phyloP scores from a whole-genome alignment of 2,329 filamentous ascomycete species.

The Colletotrichum echinochloae region DNA sequence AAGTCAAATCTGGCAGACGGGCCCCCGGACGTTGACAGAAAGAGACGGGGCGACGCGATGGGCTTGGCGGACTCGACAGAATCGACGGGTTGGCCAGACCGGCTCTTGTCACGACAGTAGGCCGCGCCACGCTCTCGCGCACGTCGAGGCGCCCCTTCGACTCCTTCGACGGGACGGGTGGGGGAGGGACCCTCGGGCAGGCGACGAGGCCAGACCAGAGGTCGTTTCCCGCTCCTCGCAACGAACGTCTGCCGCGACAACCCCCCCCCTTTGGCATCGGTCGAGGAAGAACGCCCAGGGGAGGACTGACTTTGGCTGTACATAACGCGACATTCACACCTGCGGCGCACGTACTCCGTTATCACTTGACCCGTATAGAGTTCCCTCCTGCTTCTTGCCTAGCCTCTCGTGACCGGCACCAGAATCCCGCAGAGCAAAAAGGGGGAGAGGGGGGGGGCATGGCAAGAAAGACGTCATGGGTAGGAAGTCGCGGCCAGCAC shows the following conservation, averaged over 20 bases:
- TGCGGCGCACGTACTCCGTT: neutral
- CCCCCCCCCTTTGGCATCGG: neutral
- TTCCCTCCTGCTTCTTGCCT: neutral
- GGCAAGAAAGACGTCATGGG: neutral
- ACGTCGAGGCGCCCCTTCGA: neutral
- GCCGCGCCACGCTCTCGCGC: neutral
- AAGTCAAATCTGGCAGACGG: neutral
- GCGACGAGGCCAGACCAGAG: neutral
- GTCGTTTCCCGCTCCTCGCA: neutral
- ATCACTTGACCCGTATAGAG: neutral
- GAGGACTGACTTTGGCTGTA: neutral
- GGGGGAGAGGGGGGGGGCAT: no score
- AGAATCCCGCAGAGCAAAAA: no score
- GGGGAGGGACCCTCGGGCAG: neutral
- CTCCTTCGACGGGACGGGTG: neutral
- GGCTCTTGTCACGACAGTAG: neutral
- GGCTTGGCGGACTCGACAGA: neutral
- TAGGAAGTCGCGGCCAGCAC: neutral
- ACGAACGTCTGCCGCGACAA: neutral
- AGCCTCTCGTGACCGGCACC: neutral
- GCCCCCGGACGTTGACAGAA: neutral
- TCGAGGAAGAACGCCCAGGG: neutral
- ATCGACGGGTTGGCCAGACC: neutral
- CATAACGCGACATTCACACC: neutral
- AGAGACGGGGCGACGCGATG: slow-evolving; percentile 4